Evolutionary conservation across 2,329 filamentous ascomycete species (phyloP).

Genomic region (Stemphylium lycopersici): DNA sequence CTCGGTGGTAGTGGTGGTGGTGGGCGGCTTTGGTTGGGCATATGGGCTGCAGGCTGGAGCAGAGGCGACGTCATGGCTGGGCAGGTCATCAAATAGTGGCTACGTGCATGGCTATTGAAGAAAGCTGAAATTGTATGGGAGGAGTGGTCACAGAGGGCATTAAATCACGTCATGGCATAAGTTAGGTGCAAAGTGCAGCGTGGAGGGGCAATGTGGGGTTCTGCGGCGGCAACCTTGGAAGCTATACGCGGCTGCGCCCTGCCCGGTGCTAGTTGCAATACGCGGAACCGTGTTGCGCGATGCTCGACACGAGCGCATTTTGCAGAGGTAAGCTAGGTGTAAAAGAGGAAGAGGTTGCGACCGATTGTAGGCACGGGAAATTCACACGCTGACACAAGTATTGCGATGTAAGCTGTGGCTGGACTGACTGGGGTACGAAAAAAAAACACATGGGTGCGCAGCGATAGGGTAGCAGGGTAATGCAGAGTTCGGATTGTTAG

Average conservation of each 20-base stretch:
- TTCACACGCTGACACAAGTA: too few species aligned
- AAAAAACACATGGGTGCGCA: too few species aligned
- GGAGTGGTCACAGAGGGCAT: neutral
- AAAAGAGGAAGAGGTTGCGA: too few species aligned
- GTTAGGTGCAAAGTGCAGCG: neutral
- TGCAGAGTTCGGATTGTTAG: too few species aligned
- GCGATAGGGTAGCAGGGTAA: neutral
- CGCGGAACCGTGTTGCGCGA: neutral
- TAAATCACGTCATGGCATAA: neutral
- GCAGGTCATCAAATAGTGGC: conserved; percentile 5
- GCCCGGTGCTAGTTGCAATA: neutral
- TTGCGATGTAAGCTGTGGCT: too few species aligned
- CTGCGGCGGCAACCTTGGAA: neutral
- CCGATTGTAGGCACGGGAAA: too few species aligned
- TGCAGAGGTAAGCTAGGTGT: too few species aligned
- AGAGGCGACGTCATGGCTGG: conserved; percentile 28
- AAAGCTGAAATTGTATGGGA: neutral
- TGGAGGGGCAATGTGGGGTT: conserved; percentile 6
- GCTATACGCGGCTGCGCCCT: neutral
- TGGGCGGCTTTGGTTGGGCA: conserved; percentile 21
- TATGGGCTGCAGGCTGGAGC: conserved; percentile 8
- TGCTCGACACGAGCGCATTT: neutral
- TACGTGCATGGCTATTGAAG: conserved; percentile 2
- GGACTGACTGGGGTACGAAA: too few species aligned
- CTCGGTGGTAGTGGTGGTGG: conserved; percentile 44